These are phyloP conservation scores for Solanum aculeatissimum DNA, from an alignment of 305 asterid species.

Conservation along the genomic window DNA sequence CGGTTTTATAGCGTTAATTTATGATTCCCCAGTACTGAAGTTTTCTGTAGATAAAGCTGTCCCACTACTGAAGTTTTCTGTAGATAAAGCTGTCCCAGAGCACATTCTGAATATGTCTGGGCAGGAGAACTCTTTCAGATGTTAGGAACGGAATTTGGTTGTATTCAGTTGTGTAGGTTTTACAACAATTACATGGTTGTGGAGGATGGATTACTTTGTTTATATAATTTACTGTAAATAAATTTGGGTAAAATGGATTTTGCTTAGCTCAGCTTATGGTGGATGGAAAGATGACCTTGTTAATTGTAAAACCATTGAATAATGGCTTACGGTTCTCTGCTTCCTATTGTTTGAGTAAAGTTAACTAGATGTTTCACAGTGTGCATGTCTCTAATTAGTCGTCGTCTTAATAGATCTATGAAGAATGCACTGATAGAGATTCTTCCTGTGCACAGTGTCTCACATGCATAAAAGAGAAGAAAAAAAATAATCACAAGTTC, in stretches of 20 bases:
- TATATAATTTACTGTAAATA: not conserved
- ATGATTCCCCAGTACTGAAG: not conserved
- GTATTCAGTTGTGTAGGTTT: not conserved
- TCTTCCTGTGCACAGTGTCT: not conserved
- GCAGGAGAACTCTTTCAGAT: not conserved
- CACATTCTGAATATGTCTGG: not conserved
- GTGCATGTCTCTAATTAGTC: not conserved
- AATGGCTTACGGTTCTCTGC: not conserved
- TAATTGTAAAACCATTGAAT: not conserved
- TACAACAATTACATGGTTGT: not conserved
- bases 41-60: not conserved
- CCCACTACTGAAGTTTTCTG: not conserved
- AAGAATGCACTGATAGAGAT: not conserved
- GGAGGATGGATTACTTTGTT: not conserved
- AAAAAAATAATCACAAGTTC: not conserved
- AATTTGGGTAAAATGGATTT: not conserved
- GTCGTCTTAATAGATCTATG: not conserved
- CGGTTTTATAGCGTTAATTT: not conserved
- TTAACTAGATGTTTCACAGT: not conserved
- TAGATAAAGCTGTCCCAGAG: not conserved
- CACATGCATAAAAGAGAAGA: not conserved
- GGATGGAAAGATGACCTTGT: not conserved
- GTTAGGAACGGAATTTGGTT: not conserved
- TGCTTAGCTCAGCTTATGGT: not conserved
- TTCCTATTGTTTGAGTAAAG: not conserved